Evolutionary conservation across 441 rosid genomes (phyloP), one percentile per base, ranked within the genome.

Genomic region (Gossypium schwendimanii): DNA sequence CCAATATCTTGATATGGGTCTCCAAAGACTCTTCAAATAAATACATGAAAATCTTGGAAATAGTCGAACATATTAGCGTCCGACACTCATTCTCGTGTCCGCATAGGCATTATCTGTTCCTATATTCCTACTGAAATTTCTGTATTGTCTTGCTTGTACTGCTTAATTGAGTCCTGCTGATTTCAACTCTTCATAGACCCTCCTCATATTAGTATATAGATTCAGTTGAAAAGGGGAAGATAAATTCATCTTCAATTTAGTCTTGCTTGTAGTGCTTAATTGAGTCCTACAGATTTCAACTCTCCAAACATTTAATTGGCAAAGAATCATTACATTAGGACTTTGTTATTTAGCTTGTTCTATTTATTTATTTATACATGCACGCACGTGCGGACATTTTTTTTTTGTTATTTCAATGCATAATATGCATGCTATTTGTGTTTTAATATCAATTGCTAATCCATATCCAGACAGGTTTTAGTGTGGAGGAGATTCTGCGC

Each of bases 401-500:
- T n/a, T 53, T 21, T 53, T 21, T 53, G 23, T 63, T 55, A 33
- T 12, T 73, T 17, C 21, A 39, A 61, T 31, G 55, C 20, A n/a
- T 61, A 52, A 11, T 14, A 12, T 70, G 69, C 47, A 6, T 71
- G 50, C 21, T 44, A 54, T 71, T 75, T 67, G 69, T 44, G 72
- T n/a, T 80, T 82, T 84, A 84, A 84, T 78, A 73, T 70, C 54
- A 39, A 71, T 52, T 71, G 61, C 75, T 82, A 53, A 73, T 86
- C 72, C 28, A 21, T 76, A 75, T 84, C 77, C 97, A 92, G 99
- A 94, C 97, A 88, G 99, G 86, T 82, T 92, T 91, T 81, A 85
- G 83, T 82, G 83, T 84, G 92, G 92, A 83, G 84, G 99, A 91
- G 74, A 83, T 94, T 72, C 79, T 92, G 79, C 86, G 97, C 78